Percentiles rank a stretch among this genome's conserved stretches.
Evolutionary conservation across 2,329 filamentous ascomycete species (phyloP).

Genomic region (Xylariaceae sp.): DNA sequence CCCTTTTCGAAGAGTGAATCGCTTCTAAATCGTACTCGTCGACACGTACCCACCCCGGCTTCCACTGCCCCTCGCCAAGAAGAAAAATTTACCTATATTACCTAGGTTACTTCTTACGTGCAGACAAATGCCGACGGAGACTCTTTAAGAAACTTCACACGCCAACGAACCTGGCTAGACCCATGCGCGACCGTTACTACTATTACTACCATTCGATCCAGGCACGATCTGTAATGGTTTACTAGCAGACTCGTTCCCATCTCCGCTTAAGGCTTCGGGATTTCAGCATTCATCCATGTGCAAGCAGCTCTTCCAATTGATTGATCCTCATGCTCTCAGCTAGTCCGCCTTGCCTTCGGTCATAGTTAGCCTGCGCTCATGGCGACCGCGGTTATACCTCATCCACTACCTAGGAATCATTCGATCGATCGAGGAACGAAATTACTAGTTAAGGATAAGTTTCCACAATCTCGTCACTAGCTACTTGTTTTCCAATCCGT

Average conservation of each 20-base stretch:
- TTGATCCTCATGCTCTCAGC: slow-evolving; percentile 15
- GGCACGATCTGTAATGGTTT: neutral
- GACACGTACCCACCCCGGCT: slow-evolving; percentile 14
- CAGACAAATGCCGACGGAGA: slow-evolving; percentile 19
- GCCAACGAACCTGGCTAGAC: slow-evolving; percentile 14
- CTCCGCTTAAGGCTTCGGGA: neutral
- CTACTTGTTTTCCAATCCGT: slow-evolving; percentile 6
- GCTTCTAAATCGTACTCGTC: slow-evolving; percentile 4
- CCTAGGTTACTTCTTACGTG: neutral
- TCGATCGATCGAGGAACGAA: slow-evolving; percentile 21
- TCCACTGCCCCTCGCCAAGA: slow-evolving; percentile 1
- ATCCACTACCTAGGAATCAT: slow-evolving; percentile 24
- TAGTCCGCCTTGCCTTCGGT: slow-evolving; percentile 7
- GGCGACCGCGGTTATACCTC: slow-evolving; percentile 30
- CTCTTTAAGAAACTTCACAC: slow-evolving; percentile 20
- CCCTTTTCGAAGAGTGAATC: slow-evolving; percentile 1
- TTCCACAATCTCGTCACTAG: slow-evolving; percentile 19
- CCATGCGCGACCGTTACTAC: slow-evolving; percentile 20
- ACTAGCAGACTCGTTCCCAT: neutral
- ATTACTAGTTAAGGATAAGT: neutral
- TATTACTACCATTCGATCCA: neutral
- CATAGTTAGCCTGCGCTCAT: slow-evolving; percentile 29
- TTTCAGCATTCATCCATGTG: slow-evolving; percentile 3
- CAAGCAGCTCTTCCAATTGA: slow-evolving; percentile 14
- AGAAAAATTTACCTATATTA: neutral